phyloP scores from a whole-genome alignment of 768 basidiomycete genomes.

The Boletus rufocinnamomeus region DNA sequence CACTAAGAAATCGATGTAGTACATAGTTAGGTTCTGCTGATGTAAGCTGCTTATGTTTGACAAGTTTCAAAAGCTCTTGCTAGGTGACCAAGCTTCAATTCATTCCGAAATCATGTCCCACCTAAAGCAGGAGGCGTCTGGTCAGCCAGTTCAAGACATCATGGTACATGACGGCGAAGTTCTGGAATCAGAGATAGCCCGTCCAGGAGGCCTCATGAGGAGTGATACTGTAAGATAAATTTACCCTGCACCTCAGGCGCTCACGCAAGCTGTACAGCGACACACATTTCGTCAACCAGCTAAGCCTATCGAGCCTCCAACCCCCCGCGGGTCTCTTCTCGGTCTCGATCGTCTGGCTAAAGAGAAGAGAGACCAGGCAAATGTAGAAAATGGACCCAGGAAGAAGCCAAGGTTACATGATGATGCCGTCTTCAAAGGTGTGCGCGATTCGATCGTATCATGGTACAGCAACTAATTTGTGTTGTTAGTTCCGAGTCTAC shows the following conservation, averaged over 20 bases:
- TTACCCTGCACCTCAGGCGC: neutral
- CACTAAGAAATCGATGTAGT: too few relatives aligned
- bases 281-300: conserved; percentile 82
- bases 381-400: conserved; percentile 46
- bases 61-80: conserved; percentile 75
- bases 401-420: conserved; percentile 65
- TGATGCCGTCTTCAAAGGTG: conserved; percentile 88
- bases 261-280: conserved; percentile 44
- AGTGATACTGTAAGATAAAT: conserved; percentile 55
- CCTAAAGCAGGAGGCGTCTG: conserved; percentile 53
- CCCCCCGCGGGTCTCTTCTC: conserved; percentile 76
- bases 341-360: conserved; percentile 87
- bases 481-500: conserved; percentile 72
- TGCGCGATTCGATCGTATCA: conserved; percentile 13
- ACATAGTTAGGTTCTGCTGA: neutral
- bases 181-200: conserved; percentile 74
- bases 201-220: conserved; percentile 77
- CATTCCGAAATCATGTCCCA: conserved; percentile 79
- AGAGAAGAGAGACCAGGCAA: conserved; percentile 76
- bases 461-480: neutral
- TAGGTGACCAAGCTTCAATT: conserved; percentile 56
- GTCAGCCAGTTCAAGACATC: conserved; percentile 72
- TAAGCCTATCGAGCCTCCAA: conserved; percentile 71
- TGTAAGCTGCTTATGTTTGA: conserved; percentile 76
- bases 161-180: conserved; percentile 80